Conservation (phyloP, 306 rosid genomes). For the Vachellia collinsii region DNA sequence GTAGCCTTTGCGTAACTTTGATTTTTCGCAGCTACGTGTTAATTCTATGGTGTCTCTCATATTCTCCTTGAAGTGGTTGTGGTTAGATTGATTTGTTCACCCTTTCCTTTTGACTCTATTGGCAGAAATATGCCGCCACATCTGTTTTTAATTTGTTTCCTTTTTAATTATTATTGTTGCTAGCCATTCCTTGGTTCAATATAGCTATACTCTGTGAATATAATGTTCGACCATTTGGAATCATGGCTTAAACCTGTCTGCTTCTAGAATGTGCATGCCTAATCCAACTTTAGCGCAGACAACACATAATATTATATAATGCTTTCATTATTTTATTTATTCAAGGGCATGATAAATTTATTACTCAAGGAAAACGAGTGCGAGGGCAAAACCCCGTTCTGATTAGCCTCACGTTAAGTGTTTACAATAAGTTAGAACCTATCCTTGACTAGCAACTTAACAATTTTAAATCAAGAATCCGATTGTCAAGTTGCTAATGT, state of each 20-base stretch:
- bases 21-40: neutral
- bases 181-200: neutral
- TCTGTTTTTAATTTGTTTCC: neutral
- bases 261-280: neutral
- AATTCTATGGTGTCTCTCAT: conserved; percentile 29
- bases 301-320: neutral
- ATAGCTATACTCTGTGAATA: conserved; percentile 5
- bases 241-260: neutral
- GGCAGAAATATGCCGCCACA: neutral
- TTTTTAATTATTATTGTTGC: neutral
- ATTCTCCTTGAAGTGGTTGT: conserved; percentile 52
- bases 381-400: neutral
- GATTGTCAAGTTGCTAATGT: conserved; percentile 37
- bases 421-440: conserved; percentile 44
- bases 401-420: neutral
- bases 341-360: neutral
- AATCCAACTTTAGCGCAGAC: conserved; percentile 5
- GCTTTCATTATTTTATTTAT: neutral
- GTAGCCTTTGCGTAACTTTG: neutral
- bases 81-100: conserved; percentile 65
- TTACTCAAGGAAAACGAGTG: conserved; percentile 3
- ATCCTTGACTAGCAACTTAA: conserved; percentile 15
- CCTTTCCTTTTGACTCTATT: conserved; percentile 58
- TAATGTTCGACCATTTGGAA: neutral
- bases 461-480: conserved; percentile 26